Conservation (phyloP, 2,329 filamentous ascomycete genomes). For the Botrytis cinerea region DNA sequence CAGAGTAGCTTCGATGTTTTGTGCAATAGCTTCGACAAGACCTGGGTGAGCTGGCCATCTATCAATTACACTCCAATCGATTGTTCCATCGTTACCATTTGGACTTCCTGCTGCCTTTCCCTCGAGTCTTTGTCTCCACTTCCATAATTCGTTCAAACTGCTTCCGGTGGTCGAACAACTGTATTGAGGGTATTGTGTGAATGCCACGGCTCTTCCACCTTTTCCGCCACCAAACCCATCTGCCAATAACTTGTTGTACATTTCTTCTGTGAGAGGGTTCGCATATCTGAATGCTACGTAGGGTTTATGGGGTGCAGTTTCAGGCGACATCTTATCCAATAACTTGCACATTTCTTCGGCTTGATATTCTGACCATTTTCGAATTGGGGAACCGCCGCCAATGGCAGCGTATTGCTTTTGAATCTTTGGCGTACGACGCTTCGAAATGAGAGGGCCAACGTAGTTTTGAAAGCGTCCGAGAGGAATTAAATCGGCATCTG, state of each 20-base stretch:
- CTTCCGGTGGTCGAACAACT: slow-evolving; percentile 97
- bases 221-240: slow-evolving; percentile 90
- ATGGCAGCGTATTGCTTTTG: slow-evolving; percentile 94
- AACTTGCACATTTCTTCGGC: slow-evolving; percentile 96
- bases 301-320: slow-evolving; percentile 94
- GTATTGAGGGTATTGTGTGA: slow-evolving; percentile 98
- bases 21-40: slow-evolving; percentile 86
- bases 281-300: slow-evolving; percentile 98
- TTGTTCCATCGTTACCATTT: slow-evolving; percentile 62
- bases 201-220: slow-evolving; percentile 92
- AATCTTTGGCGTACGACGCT: slow-evolving; percentile 90
- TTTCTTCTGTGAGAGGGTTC: slow-evolving; percentile 88
- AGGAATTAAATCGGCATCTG: slow-evolving; percentile 94
- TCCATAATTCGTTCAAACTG: slow-evolving; percentile 96
- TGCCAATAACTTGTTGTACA: slow-evolving; percentile 78
- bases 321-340: slow-evolving; percentile 84
- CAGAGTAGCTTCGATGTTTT: slow-evolving; percentile 86
- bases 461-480: slow-evolving; percentile 89
- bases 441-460: slow-evolving; percentile 83
- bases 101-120: slow-evolving; percentile 58
- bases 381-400: slow-evolving; percentile 95
- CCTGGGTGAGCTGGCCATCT: slow-evolving; percentile 93
- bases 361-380: slow-evolving; percentile 97
- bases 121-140: slow-evolving; percentile 87
- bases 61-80: slow-evolving; percentile 97